Evolutionary conservation across 495 filamentous ascomycete species (phyloP), one percentile per base, ranked within the genome.

Genomic region (Penicillium cinerascens): DNA sequence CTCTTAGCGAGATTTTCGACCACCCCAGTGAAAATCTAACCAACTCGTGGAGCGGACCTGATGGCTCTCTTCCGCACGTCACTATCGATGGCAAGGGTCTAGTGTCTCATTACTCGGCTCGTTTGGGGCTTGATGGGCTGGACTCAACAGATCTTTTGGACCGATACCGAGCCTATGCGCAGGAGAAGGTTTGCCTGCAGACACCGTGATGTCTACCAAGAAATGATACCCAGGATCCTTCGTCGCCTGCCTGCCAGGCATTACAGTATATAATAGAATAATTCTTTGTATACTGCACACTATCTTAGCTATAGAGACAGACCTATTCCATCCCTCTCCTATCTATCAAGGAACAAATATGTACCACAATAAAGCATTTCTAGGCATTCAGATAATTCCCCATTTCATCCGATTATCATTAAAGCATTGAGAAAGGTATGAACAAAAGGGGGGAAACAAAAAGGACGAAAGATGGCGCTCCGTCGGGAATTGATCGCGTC

Each of bases 81-180:
- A 68, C 75, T 10, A 76, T 82, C 38, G 79, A 83, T 63, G 77
- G 78, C 0, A 76, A 78, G 22, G 72, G 71, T 5, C 59, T 83
- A 35, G 79, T 70, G 17, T 71, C 71, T 17, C 80, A 82, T 65
- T 78, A 77, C 37, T 72, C 73, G 38, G 71, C 73, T 27, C 63
- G 48, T 9, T 62, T 69, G 16, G 67, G 58, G 15, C 52, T 45
- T 25, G 50, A 59, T 15, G 77, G 74, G 8, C 55, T 82, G 15
- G 72, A 70, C n/a, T 50, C 67, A 26, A 80, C 78, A 5, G 78
- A 82, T 61, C 59, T 81, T 11, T 54, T 82, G n/a, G 62, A 74
- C 35, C 61, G 79, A 13, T 82, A 82, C 57, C 68, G 69, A 25
- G 70, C 71, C 6, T 82, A 75, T 61, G 78, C 80, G 1, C 65